A percentile compares a stretch with the other conserved stretches of the same genome.
Evolutionary conservation across 2,329 filamentous ascomycete species (phyloP).

Genomic region (Alternaria incomplexa): DNA sequence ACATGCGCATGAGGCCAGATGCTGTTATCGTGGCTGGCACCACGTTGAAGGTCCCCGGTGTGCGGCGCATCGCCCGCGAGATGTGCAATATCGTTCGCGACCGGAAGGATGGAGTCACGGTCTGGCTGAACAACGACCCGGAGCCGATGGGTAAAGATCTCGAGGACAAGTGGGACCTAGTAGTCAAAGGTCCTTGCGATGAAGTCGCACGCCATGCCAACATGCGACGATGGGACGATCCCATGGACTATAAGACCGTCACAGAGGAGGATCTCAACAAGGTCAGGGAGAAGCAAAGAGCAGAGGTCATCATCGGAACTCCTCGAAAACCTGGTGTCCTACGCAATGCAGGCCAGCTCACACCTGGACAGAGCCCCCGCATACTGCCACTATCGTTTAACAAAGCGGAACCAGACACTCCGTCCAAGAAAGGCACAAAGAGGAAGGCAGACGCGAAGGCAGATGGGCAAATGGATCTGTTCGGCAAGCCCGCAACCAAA

Average conservation of each 20-base stretch:
- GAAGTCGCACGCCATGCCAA: constrained; percentile 78
- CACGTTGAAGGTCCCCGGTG: constrained; percentile 92
- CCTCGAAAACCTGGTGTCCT: constrained; percentile 38
- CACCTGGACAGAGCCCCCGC: constrained; percentile 45
- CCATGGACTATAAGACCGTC: constrained; percentile 40
- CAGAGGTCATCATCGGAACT: constrained; percentile 42
- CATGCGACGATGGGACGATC: constrained; percentile 64
- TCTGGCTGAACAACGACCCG: constrained; percentile 92
- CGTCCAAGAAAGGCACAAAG: constrained; percentile 42
- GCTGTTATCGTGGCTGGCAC: constrained; percentile 95
- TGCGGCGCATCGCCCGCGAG: constrained; percentile 86
- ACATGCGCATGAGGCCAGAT: constrained; percentile 84
- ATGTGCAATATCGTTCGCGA: constrained; percentile 87
- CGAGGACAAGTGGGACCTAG: constrained; percentile 90
- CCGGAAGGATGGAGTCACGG: constrained; percentile 81
- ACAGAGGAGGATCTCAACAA: constrained; percentile 43
- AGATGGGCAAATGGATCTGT: constrained; percentile 26
- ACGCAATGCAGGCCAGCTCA: constrained; percentile 42
- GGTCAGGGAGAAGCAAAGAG: constrained; percentile 38
- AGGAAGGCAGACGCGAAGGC: constrained; percentile 39
- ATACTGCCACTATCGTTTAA: constrained; percentile 30
- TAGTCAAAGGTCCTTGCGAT: constrained; percentile 87
- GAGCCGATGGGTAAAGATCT: constrained; percentile 84
- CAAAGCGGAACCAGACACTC: constrained; percentile 36
- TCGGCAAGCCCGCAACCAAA: constrained; percentile 32